Conservation (phyloP, 2,329 filamentous ascomycete species). For the Calonectria leucothoes region DNA sequence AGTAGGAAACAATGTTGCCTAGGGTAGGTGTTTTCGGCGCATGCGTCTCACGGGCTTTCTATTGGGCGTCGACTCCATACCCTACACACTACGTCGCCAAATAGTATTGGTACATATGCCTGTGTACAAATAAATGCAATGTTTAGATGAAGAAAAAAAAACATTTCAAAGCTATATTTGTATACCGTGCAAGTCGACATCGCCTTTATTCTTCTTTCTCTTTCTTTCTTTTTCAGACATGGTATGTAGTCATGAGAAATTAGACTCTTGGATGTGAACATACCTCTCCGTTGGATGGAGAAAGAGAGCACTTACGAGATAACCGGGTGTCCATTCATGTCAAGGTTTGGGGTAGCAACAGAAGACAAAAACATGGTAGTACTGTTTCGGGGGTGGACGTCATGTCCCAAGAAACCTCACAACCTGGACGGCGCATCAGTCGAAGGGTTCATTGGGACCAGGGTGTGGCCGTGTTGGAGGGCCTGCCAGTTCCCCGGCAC, state of each 20-base stretch:
- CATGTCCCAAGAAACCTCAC: slow-evolving; percentile 13
- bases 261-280: background rate
- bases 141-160: too few relatives aligned
- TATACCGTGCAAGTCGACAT: too few relatives aligned
- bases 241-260: background rate
- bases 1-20: background rate
- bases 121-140: background rate
- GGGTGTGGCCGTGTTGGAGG: slow-evolving; percentile 12
- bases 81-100: background rate
- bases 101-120: background rate
- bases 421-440: slow-evolving; percentile 12
- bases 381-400: background rate
- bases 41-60: background rate
- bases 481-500: slow-evolving; percentile 24
- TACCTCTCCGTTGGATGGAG: background rate
- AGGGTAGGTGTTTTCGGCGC: background rate
- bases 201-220: too few relatives aligned
- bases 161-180: too few relatives aligned
- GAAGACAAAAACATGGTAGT: background rate
- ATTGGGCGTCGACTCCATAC: background rate
- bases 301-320: background rate
- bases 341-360: background rate
- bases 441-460: slow-evolving; percentile 2
- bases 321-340: background rate
- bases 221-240: background rate